Evolutionary conservation across 495 filamentous ascomycete genomes (phyloP).

Genomic region (Amphirosellinia nigrospora): DNA sequence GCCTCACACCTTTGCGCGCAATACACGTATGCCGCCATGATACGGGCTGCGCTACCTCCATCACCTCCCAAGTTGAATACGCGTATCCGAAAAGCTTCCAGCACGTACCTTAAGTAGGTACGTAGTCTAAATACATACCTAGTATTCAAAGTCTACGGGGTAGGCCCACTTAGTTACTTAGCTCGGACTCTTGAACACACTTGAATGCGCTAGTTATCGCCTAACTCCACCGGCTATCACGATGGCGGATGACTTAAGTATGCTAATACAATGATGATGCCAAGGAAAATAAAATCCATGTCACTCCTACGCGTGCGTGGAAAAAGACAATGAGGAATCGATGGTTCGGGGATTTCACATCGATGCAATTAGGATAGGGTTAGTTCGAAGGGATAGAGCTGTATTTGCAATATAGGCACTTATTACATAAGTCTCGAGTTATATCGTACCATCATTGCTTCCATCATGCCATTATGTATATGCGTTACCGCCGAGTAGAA

Average conservation of each 20-base stretch:
- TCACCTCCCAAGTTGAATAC: neutral
- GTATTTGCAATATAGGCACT: no score
- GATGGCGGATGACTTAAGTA: no score
- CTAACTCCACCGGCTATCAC: neutral
- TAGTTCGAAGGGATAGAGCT: neutral
- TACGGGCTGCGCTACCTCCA: neutral
- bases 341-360: neutral
- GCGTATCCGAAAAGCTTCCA: conserved; percentile 12
- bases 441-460: no score
- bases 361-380: neutral
- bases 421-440: no score
- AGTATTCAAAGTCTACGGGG: no score
- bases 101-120: no score
- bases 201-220: neutral
- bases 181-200: no score
- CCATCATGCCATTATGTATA: no score
- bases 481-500: no score
- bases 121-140: no score
- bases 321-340: neutral
- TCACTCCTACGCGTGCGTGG: neutral
- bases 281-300: neutral
- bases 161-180: no score
- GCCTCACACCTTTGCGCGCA: neutral
- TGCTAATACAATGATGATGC: neutral
- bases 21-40: neutral